phyloP scores from a whole-genome alignment of 352 stramenopile genomes.

The Phytophthora aleatoria region DNA sequence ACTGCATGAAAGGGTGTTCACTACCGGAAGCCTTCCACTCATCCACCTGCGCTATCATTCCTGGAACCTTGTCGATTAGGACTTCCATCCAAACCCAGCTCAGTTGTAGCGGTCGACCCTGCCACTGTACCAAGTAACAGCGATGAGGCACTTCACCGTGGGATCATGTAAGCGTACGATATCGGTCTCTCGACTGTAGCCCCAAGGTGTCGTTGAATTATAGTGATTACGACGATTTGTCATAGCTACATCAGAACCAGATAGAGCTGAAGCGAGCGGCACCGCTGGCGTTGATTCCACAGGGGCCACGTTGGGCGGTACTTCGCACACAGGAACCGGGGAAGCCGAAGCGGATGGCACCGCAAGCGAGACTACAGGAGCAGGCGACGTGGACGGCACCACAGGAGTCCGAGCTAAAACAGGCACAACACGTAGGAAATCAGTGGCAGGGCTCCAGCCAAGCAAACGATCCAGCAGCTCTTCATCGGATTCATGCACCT shows the following conservation, averaged over 20 bases:
- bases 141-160: not conserved
- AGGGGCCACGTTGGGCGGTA: no score
- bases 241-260: no score
- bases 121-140: constrained; percentile 16
- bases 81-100: constrained; percentile 20
- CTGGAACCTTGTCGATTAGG: not conserved
- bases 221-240: constrained; percentile 10
- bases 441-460: no score
- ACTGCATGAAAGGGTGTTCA: not conserved
- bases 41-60: not conserved
- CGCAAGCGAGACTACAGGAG: not conserved
- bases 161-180: constrained; percentile 2
- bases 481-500: no score
- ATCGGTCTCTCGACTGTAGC: not conserved
- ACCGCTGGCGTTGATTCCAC: no score
- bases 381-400: not conserved
- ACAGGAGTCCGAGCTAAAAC: no score
- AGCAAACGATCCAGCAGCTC: no score
- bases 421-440: no score
- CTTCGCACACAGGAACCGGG: no score
- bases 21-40: not conserved
- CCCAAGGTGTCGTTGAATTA: constrained; percentile 1
- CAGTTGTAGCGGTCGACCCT: not conserved
- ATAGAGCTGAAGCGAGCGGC: no score
- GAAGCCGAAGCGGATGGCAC: not conserved